Base-by-base conservation (phyloP, 2,329 filamentous ascomycete species). In the Lecanicillium sp. region DNA sequence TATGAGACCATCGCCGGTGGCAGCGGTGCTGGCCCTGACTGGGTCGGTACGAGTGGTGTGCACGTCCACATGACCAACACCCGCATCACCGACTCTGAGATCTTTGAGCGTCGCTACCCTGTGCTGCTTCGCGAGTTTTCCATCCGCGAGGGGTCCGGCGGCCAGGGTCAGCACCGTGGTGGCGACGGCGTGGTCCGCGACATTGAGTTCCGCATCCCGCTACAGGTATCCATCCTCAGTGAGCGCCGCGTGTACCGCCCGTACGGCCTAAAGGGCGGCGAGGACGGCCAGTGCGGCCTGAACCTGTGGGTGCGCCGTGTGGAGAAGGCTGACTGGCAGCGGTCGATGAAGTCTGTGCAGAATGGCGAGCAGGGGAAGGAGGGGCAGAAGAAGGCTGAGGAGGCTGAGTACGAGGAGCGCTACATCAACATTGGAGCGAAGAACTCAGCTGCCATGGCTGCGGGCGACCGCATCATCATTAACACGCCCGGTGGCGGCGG, bases 291-390 rank as follows among this genome's bases (percentile, higher is more conserved):
- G 56, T 84, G 86, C 43, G 91, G 91, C 0, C 69, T 90, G 52
- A 97, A 97, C 57, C 71, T 94, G 38, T 97, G 91, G 91, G 83
- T 94, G 26, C 74, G 87, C 7, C 84, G 79, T 52, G 83, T 91
- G 45, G 70, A 74, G 55, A 81, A 79, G 63, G 68, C 68, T 1
- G 72, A 72, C 57, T 73, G 72, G 62, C 72, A 74, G 63, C 63
- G 66, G 50, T 68, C 68, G 15, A 60, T 70, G 45, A 66, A 63
- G 54, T 57, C 64, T 49, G 58, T 74, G 30, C 65, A 68, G 29
- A 60, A 59, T 23, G 58, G 56, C 3, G 58, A 49, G 14, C 50
- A 47, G 5, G 55, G 51, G 3, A 56, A 62, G 11, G 59, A 56
- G 4, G 58, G 48, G n/a, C 49, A 49, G 7, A 58, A 62, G 12